Evolutionary conservation across 768 basidiomycete species (phyloP), one percentile per base, ranked within the genome.

Genomic region (Auriculariales sp.): DNA sequence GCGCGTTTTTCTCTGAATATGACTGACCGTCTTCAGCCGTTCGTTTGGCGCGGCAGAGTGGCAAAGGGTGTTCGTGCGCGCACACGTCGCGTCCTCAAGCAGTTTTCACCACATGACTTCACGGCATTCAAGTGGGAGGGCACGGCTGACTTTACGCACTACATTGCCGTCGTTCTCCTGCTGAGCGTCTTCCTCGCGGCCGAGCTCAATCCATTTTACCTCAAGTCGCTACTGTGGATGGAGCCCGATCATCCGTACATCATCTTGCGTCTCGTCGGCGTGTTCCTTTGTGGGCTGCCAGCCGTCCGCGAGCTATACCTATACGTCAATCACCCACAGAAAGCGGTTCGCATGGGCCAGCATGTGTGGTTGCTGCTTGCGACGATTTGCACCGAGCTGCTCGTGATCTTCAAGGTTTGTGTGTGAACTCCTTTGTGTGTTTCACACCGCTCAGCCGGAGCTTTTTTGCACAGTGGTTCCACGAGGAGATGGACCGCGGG

Each of bases 191-290:
- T 90, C 61, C 71, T 91, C 46, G 83, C 79, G 52, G 88, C 86
- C 51, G 88, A 91, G 63, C 70, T 91, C 48, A 88, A 83, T 59
- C 85, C 87, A 3, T 91, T 91, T 64, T 91, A 91, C 65, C 68
- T 91, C 33, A 91, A 91, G 73, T 85, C 81, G 57, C 48, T 79
- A 53, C 69, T 91, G 31, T 90, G 88, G 87, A 83, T 91, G 81
- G 86, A 90, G 59, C 89, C 88, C 30, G 81, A 87, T 62, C 88
- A 91, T 62, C 88, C 87, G 10, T 78, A 91, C 54, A 72, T 91
- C 46, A 83, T 89, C 52, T 66, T 77, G 54, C 66, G 74, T 29
- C 73, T 91, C 9, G 79, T 77, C 14, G 77, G 77, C 52, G 78
- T 91, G 53, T 91, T 91, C 60, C 67, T 91, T 2, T 91, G 87